phyloP scores from a whole-genome alignment of 306 rosid genomes.

The Malus asiatica region DNA sequence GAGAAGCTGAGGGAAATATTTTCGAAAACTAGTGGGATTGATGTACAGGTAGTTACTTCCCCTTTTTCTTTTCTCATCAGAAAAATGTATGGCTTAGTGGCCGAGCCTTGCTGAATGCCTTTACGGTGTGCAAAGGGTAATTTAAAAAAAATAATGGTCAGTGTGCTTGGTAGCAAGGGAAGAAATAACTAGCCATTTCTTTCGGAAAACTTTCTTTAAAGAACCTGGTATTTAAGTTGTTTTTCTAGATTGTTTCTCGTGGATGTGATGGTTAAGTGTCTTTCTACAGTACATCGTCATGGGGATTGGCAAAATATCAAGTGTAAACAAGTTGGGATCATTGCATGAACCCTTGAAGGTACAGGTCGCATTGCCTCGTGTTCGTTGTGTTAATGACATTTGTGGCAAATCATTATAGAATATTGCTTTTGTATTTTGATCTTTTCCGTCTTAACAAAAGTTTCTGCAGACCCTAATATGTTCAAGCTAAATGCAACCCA shows the following conservation, averaged over 20 bases:
- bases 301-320: conserved; percentile 33
- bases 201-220: background rate
- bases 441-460: background rate
- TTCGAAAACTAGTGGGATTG: conserved; percentile 29
- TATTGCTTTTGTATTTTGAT: background rate
- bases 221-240: conserved; percentile 4
- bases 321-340: conserved; percentile 33
- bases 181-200: conserved; percentile 13
- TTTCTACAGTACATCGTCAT: conserved; percentile 56
- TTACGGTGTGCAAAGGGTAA: background rate
- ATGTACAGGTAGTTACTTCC: conserved; percentile 58
- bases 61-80: background rate
- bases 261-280: conserved; percentile 19
- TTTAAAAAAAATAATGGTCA: background rate
- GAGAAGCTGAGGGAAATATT: conserved; percentile 39
- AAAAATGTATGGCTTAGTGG: conserved; percentile 6
- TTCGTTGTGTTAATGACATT: conserved; percentile 4
- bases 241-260: conserved; percentile 12
- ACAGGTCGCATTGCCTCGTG: background rate
- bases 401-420: background rate
- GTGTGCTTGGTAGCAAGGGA: conserved; percentile 3
- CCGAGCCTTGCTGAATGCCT: background rate
- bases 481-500: background rate
- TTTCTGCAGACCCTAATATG: background rate
- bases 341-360: conserved; percentile 55